These are phyloP conservation scores for Stephania japonica DNA, from an alignment of 164 flowering plant species.

Conservation along the genomic window DNA sequence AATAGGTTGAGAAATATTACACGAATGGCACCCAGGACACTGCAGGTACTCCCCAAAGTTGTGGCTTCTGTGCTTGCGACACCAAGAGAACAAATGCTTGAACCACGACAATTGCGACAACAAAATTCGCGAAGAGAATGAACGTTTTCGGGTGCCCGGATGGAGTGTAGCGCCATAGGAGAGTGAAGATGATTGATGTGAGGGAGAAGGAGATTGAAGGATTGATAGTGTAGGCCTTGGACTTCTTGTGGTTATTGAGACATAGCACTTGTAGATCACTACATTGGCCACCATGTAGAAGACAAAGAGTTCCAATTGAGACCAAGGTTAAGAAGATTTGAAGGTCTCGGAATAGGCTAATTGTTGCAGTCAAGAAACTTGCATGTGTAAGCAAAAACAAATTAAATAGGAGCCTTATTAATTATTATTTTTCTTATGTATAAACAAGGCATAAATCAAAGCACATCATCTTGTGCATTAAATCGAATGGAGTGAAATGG, in stretches of 20 bases:
- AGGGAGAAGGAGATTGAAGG: slow-evolving; percentile 48
- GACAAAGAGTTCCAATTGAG: slow-evolving; percentile 86
- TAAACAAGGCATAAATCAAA: too few species aligned
- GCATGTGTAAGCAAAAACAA: slow-evolving; percentile 9
- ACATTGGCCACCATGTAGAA: slow-evolving; percentile 98
- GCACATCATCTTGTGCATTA: too few species aligned
- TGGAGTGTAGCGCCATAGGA: slow-evolving; percentile 59
- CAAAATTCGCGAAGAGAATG: slow-evolving; percentile 41
- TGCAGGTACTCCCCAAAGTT: slow-evolving; percentile 82
- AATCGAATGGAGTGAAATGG: too few species aligned
- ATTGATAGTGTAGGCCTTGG: slow-evolving; percentile 77
- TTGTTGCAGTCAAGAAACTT: slow-evolving; percentile 71
- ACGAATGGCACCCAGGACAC: slow-evolving; percentile 89
- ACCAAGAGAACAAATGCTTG: slow-evolving; percentile 54
- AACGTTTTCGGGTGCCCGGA: slow-evolving; percentile 41
- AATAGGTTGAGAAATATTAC: slow-evolving; percentile 80
- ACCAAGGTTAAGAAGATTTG: slow-evolving; percentile 69
- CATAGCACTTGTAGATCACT: slow-evolving; percentile 72
- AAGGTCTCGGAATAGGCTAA: slow-evolving; percentile 79
- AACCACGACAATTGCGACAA: slow-evolving; percentile 34
- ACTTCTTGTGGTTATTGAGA: slow-evolving; percentile 38
- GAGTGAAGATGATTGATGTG: slow-evolving; percentile 56
- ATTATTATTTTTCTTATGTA: too few species aligned
- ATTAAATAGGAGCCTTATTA: too few species aligned
- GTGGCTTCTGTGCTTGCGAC: slow-evolving; percentile 67